These are phyloP conservation scores for Botrytis elliptica DNA, from an alignment of 2,329 filamentous ascomycete species.

Conservation along the genomic window DNA sequence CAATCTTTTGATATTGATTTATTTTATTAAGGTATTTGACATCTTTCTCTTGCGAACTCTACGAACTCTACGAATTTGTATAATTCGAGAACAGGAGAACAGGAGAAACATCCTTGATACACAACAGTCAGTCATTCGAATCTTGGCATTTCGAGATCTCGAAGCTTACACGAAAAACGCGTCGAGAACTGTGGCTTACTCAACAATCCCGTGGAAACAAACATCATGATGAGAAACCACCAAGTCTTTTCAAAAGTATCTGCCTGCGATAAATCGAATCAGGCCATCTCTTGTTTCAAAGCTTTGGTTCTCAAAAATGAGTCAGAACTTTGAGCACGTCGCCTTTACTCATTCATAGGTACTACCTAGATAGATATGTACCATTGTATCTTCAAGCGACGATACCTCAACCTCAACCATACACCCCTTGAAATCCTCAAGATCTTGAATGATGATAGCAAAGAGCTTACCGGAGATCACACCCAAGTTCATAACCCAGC, in stretches of 20 bases:
- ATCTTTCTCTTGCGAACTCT: no score
- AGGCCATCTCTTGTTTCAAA: neutral
- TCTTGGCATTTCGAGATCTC: neutral
- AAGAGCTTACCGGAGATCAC: slow-evolving; percentile 29
- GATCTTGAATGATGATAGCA: slow-evolving; percentile 29
- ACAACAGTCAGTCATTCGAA: neutral
- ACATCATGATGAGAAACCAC: neutral
- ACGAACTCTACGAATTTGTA: neutral
- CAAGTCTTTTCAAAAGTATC: neutral
- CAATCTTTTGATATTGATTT: neutral
- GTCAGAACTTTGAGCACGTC: neutral
- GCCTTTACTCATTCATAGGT: neutral
- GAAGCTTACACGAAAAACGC: neutral
- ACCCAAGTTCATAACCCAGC: slow-evolving; percentile 24
- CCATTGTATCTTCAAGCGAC: neutral
- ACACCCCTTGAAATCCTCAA: neutral
- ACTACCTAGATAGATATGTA: neutral
- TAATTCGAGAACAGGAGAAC: neutral
- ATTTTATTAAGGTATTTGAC: neutral
- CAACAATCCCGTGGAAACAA: neutral
- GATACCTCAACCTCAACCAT: neutral
- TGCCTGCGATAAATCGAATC: neutral
- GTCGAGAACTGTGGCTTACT: neutral
- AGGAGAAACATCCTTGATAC: neutral
- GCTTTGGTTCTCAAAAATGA: neutral